Evolutionary conservation across 495 filamentous ascomycete species (phyloP).

Genomic region (Aspergillus affinis): DNA sequence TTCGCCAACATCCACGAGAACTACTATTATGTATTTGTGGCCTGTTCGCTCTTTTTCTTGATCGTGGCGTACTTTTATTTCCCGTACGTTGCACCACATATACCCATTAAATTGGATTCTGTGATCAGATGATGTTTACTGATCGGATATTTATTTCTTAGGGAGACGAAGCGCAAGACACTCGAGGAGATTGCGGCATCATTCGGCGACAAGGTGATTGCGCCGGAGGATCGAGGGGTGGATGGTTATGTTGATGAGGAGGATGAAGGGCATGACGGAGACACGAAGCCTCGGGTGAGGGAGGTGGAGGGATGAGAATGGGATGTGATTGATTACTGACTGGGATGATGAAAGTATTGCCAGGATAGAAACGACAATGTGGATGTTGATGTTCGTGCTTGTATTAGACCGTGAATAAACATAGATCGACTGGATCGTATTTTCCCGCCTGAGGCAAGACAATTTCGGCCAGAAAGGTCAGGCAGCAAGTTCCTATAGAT

Average conservation of each 20-base stretch:
- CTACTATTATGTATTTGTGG: conserved; percentile 61
- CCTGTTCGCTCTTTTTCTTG: conserved; percentile 50
- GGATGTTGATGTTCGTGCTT: no score
- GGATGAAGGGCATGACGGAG: conserved; percentile 1
- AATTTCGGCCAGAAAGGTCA: no score
- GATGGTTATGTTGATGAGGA: neutral
- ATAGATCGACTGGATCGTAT: no score
- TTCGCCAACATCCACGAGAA: conserved; percentile 60
- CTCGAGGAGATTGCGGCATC: conserved; percentile 59
- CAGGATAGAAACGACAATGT: no score
- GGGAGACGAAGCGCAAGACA: conserved; percentile 56
- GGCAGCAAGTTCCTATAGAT: no score
- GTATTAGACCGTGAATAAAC: no score
- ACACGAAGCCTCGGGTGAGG: conserved; percentile 18
- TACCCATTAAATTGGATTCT: neutral
- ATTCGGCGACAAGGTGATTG: conserved; percentile 55
- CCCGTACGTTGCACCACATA: conserved; percentile 36
- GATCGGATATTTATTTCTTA: conserved; percentile 3
- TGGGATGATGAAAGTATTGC: no score
- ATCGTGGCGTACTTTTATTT: conserved; percentile 54
- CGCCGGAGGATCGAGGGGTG: conserved; percentile 29
- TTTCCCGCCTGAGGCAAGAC: no score
- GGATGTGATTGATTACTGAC: no score
- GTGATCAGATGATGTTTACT: neutral
- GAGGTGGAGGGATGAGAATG: conserved; percentile 14